Evolutionary conservation across 2,329 filamentous ascomycete genomes (phyloP).

Genomic region (Aspergillus novoparasiticus): DNA sequence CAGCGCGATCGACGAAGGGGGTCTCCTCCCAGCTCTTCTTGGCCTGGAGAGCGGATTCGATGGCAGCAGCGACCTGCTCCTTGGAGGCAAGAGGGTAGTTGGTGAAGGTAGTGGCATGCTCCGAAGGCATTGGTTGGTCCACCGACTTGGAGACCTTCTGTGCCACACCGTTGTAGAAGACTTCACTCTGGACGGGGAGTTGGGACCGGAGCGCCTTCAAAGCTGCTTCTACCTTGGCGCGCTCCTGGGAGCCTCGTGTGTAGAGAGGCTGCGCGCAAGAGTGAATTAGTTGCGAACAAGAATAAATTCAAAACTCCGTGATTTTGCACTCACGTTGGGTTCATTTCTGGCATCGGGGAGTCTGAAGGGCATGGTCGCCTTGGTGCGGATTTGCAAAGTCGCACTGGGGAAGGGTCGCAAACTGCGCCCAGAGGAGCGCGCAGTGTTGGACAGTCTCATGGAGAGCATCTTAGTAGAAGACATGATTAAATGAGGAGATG

Average conservation of each 20-base stretch:
- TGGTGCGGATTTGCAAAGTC: constrained; percentile 20
- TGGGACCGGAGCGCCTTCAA: constrained; percentile 34
- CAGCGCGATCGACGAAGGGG: constrained; percentile 84
- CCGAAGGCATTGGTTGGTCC: constrained; percentile 33
- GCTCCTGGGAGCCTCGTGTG: constrained; percentile 34
- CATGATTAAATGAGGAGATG: constrained; percentile 1
- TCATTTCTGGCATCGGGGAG: constrained; percentile 37
- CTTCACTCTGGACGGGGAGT: constrained; percentile 35
- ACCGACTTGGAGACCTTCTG: constrained; percentile 27
- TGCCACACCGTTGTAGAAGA: constrained; percentile 32
- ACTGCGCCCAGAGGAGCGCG: constrained; percentile 17
- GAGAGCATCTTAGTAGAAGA: not conserved
- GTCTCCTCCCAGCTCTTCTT: constrained; percentile 81
- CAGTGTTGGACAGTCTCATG: not conserved
- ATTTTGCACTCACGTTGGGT: constrained; percentile 35
- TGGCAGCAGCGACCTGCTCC: constrained; percentile 73
- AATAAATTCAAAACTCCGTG: too few species aligned
- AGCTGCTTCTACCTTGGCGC: constrained; percentile 35
- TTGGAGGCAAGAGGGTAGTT: constrained; percentile 78
- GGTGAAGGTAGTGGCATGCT: constrained; percentile 63
- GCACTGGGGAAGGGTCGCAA: constrained; percentile 14
- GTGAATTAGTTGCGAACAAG: not conserved
- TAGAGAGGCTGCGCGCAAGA: constrained; percentile 25
- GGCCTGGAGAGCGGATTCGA: constrained; percentile 77
- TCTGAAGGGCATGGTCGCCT: constrained; percentile 33